A percentile compares a stretch with the other conserved stretches of the same genome.
Evolutionary conservation across 495 filamentous ascomycete genomes (phyloP).

Genomic region (Penicillium arizonense): DNA sequence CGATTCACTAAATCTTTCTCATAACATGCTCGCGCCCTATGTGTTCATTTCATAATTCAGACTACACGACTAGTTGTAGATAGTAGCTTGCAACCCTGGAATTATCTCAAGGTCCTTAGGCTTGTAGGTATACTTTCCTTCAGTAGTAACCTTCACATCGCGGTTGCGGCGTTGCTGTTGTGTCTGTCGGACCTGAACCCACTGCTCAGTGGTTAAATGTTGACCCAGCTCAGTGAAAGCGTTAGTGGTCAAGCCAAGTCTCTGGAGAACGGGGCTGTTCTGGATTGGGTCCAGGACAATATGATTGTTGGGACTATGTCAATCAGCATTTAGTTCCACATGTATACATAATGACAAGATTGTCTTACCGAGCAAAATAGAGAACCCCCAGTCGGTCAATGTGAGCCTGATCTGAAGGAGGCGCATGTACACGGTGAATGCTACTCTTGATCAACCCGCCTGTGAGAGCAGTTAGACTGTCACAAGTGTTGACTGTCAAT

Average conservation of each 20-base stretch:
- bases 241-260: constrained; percentile 37
- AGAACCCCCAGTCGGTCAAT: constrained; percentile 51
- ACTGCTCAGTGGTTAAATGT: constrained; percentile 34
- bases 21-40: no score
- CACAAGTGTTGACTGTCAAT: constrained; percentile 53
- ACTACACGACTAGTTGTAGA: constrained; percentile 37
- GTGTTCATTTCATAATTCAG: neutral
- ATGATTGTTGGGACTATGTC: constrained; percentile 32
- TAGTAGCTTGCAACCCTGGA: constrained; percentile 41
- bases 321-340: neutral
- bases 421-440: constrained; percentile 51
- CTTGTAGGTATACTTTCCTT: constrained; percentile 36
- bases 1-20: no score
- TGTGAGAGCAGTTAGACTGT: constrained; percentile 48
- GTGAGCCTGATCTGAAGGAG: constrained; percentile 49
- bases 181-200: constrained; percentile 35
- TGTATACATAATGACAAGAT: neutral
- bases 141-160: constrained; percentile 37
- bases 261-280: constrained; percentile 41
- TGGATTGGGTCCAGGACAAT: constrained; percentile 40
- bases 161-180: constrained; percentile 43
- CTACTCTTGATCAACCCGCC: constrained; percentile 50
- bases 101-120: constrained; percentile 48
- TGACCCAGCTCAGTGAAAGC: constrained; percentile 32
- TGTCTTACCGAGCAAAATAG: constrained; percentile 38